phyloP scores from a whole-genome alignment of 805 yeast genomes.

The Candida germanica region DNA sequence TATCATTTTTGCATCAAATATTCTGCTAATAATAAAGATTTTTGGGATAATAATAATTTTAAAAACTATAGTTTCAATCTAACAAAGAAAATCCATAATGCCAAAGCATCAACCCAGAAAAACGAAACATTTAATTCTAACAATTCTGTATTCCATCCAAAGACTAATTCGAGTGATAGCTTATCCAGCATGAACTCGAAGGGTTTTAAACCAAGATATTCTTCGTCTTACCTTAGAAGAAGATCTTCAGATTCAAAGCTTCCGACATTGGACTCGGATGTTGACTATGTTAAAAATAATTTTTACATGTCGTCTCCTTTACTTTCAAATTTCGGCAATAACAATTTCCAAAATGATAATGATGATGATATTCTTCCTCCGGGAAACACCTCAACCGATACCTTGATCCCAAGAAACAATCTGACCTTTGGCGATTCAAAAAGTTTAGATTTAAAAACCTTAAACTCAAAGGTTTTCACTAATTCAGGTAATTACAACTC shows the following conservation, averaged over 20 bases:
- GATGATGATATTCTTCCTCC: background rate
- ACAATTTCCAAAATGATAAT: background rate
- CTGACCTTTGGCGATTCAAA: conserved; percentile 4
- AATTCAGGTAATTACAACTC: conserved; percentile 22
- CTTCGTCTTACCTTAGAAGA: conserved; percentile 34
- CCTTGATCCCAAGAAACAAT: conserved; percentile 8
- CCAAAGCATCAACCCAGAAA: background rate
- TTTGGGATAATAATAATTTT: conserved; percentile 74
- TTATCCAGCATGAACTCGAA: conserved; percentile 2
- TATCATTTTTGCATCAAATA: conserved; percentile 58
- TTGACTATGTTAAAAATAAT: conserved; percentile 33
- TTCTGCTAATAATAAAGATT: conserved; percentile 45
- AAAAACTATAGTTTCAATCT: conserved; percentile 57
- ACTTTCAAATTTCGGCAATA: conserved; percentile 17
- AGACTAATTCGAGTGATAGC: conserved; percentile 2
- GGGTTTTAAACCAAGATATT: conserved; percentile 32
- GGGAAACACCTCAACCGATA: conserved; percentile 8
- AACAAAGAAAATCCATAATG: conserved; percentile 18
- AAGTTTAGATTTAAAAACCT: conserved; percentile 7
- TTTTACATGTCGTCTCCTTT: conserved; percentile 37
- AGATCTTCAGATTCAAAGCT: conserved; percentile 25
- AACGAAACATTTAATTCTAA: background rate
- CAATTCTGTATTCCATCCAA: conserved; percentile 4
- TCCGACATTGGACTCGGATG: conserved; percentile 9
- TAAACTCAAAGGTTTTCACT: conserved; percentile 6